Evolutionary conservation across 306 rosid species (phyloP), one percentile per base, ranked within the genome.

Genomic region (Parietaria judaica): DNA sequence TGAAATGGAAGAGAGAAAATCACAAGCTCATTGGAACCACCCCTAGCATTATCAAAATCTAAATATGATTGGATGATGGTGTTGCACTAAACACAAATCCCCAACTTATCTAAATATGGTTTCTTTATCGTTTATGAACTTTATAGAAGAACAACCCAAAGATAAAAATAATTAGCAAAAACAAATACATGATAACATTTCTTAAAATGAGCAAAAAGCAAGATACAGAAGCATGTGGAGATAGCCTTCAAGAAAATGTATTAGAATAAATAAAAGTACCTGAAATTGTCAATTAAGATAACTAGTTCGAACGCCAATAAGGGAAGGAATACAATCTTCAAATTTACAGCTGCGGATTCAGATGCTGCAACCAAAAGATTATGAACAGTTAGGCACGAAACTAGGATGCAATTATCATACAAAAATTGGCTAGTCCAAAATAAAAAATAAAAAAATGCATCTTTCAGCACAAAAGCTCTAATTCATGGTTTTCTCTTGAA

Each of bases 301-400:
- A 81, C 73, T 73, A 79, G 58, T 83, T 94, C 97, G 67, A 94
- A 89, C 56, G 86, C 85, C 78, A 94, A 72, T 68, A 94, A 76
- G 77, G 99, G 99, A 68, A 89, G 89, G 83, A 86, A 86, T 73
- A 84, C 99, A 65, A 86, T 82, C 87, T 83, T 89, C 81, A 94
- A 78, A 69, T 70, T 79, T 64, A 94, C 87, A 48, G 86, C 99
- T 56, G 87, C 76, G 72, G 74, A 71, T 68, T 83, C 84, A 56
- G 51, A 65, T 69, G 70, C 99, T 94, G 99, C 64, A 64, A 23
- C 61, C 70, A 65, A 48, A 56, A 73, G 52, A 34, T 6, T 6
- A 45, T 4, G 17, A 44, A 69, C 35, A 72, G 43, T 72, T 31
- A 60, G 54, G 65, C 58, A 58, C 70, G 64, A 74, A 56, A 56